Conservation (phyloP, 2,329 filamentous ascomycete genomes). For the Alternaria sp. region DNA sequence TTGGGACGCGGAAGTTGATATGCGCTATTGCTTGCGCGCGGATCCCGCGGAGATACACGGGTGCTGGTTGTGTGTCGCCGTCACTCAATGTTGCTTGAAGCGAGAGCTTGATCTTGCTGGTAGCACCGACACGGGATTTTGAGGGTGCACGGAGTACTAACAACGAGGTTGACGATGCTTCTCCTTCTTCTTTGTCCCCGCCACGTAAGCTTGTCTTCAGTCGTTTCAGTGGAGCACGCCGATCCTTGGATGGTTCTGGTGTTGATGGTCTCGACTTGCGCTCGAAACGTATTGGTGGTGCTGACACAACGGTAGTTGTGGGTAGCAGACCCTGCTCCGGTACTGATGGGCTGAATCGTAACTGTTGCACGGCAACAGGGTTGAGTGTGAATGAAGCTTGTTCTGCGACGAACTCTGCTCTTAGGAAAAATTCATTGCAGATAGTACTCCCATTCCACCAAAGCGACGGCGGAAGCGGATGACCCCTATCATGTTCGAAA, state of each 20-base stretch:
- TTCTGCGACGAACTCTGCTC: conserved; percentile 27
- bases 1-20: conserved; percentile 28
- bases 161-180: conserved; percentile 24
- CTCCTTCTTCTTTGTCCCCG: conserved; percentile 22
- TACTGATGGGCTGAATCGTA: conserved; percentile 31
- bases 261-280: conserved; percentile 23
- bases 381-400: conserved; percentile 29
- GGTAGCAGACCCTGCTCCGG: conserved; percentile 18
- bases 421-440: conserved; percentile 32
- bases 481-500: conserved; percentile 26
- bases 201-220: conserved; percentile 21
- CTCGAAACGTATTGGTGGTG: conserved; percentile 24
- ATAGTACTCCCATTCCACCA: conserved; percentile 28
- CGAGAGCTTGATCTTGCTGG: conserved; percentile 25
- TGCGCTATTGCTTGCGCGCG: conserved; percentile 26
- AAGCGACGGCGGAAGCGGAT: conserved; percentile 32
- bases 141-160: conserved; percentile 24
- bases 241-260: conserved; percentile 17
- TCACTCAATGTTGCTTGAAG: conserved; percentile 21
- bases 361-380: conserved; percentile 27
- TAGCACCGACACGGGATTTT: conserved; percentile 24
- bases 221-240: conserved; percentile 16
- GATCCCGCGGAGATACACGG: conserved; percentile 33
- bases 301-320: conserved; percentile 11
- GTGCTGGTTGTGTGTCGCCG: conserved; percentile 14